Percentiles rank a stretch among this genome's conserved stretches.
These are phyloP conservation scores for Cytospora mali DNA, from an alignment of 2,329 filamentous ascomycete species.

Conservation along the genomic window DNA sequence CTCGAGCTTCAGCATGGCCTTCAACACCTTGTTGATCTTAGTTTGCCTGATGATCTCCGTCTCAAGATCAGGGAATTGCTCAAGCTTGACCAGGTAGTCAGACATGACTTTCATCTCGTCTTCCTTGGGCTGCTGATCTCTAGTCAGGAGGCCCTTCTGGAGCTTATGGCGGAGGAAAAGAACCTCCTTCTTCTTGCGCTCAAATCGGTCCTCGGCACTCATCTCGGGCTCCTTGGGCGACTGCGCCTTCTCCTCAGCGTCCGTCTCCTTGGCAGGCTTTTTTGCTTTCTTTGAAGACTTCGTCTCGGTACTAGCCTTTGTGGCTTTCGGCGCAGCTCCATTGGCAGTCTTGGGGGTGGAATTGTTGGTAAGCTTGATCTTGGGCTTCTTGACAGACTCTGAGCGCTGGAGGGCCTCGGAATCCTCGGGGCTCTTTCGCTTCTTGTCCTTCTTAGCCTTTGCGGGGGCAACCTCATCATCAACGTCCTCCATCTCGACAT, in stretches of 20 bases:
- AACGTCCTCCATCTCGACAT: constrained; percentile 47
- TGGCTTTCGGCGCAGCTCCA: constrained; percentile 58
- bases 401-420: constrained; percentile 64
- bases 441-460: constrained; percentile 64
- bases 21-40: constrained; percentile 98
- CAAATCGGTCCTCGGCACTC: constrained; percentile 58
- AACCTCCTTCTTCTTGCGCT: constrained; percentile 74
- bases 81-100: constrained; percentile 77
- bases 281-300: constrained; percentile 52
- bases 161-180: constrained; percentile 92
- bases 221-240: constrained; percentile 59
- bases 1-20: constrained; percentile 86
- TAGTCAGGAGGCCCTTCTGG: constrained; percentile 88
- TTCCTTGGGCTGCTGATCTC: constrained; percentile 82
- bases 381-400: constrained; percentile 68
- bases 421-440: constrained; percentile 80
- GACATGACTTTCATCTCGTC: constrained; percentile 81
- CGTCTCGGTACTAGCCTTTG: constrained; percentile 55
- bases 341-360: constrained; percentile 72
- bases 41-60: constrained; percentile 85
- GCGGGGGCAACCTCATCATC: constrained; percentile 51
- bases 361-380: constrained; percentile 66
- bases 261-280: constrained; percentile 57
- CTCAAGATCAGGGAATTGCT: constrained; percentile 78
- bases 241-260: constrained; percentile 52